Evolutionary conservation across 495 filamentous ascomycete species (phyloP).

Genomic region (Halenospora varia): DNA sequence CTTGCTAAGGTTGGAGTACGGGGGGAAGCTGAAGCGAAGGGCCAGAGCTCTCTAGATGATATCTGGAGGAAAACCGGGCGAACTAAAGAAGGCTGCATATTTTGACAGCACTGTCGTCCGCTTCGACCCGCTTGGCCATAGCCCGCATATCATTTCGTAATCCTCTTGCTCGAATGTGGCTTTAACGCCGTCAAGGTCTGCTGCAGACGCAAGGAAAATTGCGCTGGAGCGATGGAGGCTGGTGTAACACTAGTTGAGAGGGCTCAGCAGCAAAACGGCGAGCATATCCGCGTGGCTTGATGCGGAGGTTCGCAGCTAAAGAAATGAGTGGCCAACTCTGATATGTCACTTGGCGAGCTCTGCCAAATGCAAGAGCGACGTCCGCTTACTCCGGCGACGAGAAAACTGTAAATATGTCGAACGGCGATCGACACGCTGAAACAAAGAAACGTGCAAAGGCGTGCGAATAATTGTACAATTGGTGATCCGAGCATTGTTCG

Average conservation of each 20-base stretch:
- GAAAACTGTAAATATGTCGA: neutral
- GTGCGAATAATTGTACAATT: too few species aligned
- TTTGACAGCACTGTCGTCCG: neutral
- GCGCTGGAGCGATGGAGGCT: neutral
- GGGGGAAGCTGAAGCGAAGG: neutral
- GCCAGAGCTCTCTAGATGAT: neutral
- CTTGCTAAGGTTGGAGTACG: neutral
- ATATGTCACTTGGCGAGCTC: constrained; percentile 6
- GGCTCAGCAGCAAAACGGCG: constrained; percentile 12
- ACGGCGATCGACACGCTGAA: neutral
- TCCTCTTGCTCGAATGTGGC: neutral
- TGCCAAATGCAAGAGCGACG: neutral
- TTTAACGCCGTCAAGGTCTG: neutral
- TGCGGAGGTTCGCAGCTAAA: neutral
- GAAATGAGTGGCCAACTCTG: neutral
- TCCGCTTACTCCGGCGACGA: neutral
- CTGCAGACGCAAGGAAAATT: neutral
- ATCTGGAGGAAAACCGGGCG: neutral
- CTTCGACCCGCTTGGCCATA: neutral
- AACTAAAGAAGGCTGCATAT: neutral
- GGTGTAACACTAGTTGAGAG: neutral
- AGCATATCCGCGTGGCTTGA: constrained; percentile 18
- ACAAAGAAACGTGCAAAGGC: neutral
- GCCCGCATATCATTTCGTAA: neutral
- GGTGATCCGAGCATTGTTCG: too few species aligned